These are phyloP conservation scores for Solanum dulcamara DNA, from an alignment of 257 asterid species.

Conservation along the genomic window DNA sequence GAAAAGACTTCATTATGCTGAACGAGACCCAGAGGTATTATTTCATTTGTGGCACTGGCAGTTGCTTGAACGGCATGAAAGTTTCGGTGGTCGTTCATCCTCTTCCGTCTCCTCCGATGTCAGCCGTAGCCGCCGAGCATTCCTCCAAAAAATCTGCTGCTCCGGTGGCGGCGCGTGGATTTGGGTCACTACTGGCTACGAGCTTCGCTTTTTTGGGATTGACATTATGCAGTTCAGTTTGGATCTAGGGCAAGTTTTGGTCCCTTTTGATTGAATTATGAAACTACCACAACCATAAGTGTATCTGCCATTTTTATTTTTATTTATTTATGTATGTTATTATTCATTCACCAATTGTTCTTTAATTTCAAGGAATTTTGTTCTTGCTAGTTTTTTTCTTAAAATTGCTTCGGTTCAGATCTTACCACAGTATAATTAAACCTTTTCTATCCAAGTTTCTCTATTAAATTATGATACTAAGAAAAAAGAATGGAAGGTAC, in stretches of 20 bases:
- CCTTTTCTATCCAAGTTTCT: too few relatives aligned
- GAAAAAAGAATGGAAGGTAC: too few relatives aligned
- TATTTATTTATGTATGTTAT: neutral
- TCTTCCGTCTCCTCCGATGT: slow-evolving; percentile 56
- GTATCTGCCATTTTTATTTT: neutral
- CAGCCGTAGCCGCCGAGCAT: slow-evolving; percentile 23
- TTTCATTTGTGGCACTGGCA: slow-evolving; percentile 80
- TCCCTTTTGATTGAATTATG: neutral
- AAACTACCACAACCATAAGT: neutral
- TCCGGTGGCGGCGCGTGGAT: slow-evolving; percentile 16
- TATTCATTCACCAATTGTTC: neutral
- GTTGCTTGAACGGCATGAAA: slow-evolving; percentile 81
- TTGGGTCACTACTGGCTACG: neutral
- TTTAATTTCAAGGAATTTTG: neutral
- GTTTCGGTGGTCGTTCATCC: slow-evolving; percentile 67
- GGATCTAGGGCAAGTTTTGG: slow-evolving; percentile 12
- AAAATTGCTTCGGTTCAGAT: too few relatives aligned
- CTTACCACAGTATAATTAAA: too few relatives aligned
- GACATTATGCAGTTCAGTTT: slow-evolving; percentile 22
- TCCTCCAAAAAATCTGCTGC: slow-evolving; percentile 15
- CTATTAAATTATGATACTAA: too few relatives aligned
- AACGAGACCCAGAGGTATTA: slow-evolving; percentile 56
- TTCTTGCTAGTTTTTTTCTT: neutral
- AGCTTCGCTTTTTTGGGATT: slow-evolving; percentile 7
- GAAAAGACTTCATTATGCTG: slow-evolving; percentile 65